Evolutionary conservation across 1,284 basidiomycete species (phyloP), one percentile per base, ranked within the genome.

Genomic region (Hemileia vastatrix): DNA sequence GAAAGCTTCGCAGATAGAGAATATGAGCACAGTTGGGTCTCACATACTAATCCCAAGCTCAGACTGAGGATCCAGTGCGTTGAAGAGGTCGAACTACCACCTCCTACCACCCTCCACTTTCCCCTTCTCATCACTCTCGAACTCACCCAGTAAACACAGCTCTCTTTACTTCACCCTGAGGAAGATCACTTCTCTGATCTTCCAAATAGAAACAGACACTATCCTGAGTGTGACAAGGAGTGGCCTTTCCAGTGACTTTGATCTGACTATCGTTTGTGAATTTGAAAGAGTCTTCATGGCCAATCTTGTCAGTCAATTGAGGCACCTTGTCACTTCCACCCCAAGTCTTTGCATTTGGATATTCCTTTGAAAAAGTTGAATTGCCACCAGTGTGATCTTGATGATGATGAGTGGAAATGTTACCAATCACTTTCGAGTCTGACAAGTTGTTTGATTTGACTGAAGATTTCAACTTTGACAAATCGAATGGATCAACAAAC

Each of bases 181-280:
- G n/a, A n/a, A n/a, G n/a, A n/a, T n/a, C n/a, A n/a, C n/a, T n/a
- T n/a, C n/a, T n/a, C n/a, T n/a, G 67, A 77, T 82, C 80, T 44
- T 86, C 86, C 60, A 86, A 81, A 75, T 87, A 83, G 79, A 86
- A 97, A 78, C 89, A 94, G 72, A 94, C 93, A 47, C 90, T 94
- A 77, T 97, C 94, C 74, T 90, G 89, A 1, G 94, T 97, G 76
- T 97, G 94, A 77, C 92, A 95, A 0, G 93, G 94, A 0, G 93
- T 98, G 11, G 88, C 86, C 18, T 92, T 77, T 44, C 66, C 67
- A 4, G 56, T 67, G 32, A 72, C 70, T 5, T 80, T 85, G 77
- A 94, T 81, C 54, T 80, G 79, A 63, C 90, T 82, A 64, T 81
- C 79, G n/a, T 84, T 79, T 2, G 86, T 87, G 33, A 92, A 74